These are phyloP conservation scores for Cutaneotrichosporon arboriforme DNA, from an alignment of 1,284 basidiomycete species.

Conservation along the genomic window DNA sequence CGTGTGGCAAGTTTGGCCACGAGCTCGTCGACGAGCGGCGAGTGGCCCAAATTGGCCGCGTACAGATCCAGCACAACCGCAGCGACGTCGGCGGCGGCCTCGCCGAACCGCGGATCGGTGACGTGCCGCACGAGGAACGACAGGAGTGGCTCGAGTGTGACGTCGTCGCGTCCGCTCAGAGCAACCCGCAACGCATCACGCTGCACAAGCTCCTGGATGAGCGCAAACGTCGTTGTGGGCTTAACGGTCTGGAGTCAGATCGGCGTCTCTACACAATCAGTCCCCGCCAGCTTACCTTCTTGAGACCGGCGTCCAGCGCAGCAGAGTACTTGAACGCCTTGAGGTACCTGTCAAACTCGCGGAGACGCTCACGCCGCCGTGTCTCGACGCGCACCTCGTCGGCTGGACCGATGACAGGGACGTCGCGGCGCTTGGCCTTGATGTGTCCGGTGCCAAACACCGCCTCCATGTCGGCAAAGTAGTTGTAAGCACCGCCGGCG, in stretches of 20 bases:
- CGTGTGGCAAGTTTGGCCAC: constrained; percentile 79
- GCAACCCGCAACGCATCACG: constrained; percentile 84
- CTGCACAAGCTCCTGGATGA: constrained; percentile 90
- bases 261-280: no score
- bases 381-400: constrained; percentile 73
- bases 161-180: constrained; percentile 84
- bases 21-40: constrained; percentile 82
- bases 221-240: constrained; percentile 78
- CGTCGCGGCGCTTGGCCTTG: constrained; percentile 54
- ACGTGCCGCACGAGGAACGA: constrained; percentile 78
- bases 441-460: constrained; percentile 58
- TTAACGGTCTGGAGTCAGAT: constrained; percentile 52
- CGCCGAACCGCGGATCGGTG: constrained; percentile 83
- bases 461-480: constrained; percentile 60
- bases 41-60: constrained; percentile 81
- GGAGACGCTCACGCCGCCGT: constrained; percentile 65
- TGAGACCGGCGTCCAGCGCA: constrained; percentile 81
- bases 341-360: constrained; percentile 81
- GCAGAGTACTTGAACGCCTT: constrained; percentile 94
- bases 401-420: constrained; percentile 51
- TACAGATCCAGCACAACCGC: constrained; percentile 88
- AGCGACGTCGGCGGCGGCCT: constrained; percentile 77
- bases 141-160: constrained; percentile 85
- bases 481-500: constrained; percentile 62
- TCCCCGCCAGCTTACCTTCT: constrained; percentile 56